Evolutionary conservation across 345 rosid species (phyloP).

Genomic region (Sonneratia caseolaris): DNA sequence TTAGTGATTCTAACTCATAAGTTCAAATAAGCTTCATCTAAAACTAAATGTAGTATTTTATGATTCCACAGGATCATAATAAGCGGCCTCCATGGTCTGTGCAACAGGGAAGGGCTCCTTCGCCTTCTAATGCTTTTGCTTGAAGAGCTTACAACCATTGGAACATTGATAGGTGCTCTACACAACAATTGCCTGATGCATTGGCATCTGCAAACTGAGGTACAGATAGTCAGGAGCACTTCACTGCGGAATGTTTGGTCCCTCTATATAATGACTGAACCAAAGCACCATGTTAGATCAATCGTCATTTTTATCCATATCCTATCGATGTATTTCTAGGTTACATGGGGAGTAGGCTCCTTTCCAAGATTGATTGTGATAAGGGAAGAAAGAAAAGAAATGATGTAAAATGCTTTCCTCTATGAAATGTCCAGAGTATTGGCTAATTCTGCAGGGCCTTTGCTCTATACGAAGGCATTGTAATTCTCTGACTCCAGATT

Average conservation of each 20-base stretch:
- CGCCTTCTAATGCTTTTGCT: constrained; percentile 23
- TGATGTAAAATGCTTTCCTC: not conserved
- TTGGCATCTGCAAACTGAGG: not conserved
- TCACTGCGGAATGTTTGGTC: not conserved
- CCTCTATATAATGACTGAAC: not conserved
- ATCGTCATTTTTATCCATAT: too few species aligned
- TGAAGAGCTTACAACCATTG: constrained; percentile 9
- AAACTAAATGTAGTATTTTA: not conserved
- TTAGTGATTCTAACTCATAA: not conserved
- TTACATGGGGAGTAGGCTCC: not conserved
- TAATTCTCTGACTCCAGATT: not conserved
- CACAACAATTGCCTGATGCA: not conserved
- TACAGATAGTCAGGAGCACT: not conserved
- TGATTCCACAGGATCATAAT: constrained; percentile 48
- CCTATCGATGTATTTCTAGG: not conserved
- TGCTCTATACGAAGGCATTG: not conserved
- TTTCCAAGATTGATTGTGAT: not conserved
- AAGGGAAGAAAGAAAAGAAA: too few species aligned
- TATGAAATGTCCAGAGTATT: not conserved
- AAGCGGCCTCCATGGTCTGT: constrained; percentile 70
- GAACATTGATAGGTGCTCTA: not conserved
- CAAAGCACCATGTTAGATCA: too few species aligned
- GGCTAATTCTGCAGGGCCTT: not conserved
- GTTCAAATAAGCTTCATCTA: not conserved
- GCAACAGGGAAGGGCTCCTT: constrained; percentile 50